Base-by-base conservation (phyloP, 345 rosid genomes). In the Citrus medica region DNA sequence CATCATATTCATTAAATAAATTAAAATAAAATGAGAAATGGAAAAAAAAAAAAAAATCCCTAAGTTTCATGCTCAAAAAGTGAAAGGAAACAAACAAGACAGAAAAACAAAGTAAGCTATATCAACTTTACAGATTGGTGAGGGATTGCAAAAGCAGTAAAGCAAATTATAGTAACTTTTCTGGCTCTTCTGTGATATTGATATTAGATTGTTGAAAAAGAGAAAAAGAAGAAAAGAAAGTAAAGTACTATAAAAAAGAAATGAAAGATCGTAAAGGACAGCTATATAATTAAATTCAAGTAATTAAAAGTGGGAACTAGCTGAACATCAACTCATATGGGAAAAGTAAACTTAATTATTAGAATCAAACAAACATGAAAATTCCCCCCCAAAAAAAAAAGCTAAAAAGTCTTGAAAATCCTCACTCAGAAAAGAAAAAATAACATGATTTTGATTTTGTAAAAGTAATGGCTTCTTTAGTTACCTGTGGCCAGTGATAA, bases 401-500 rank as follows among this genome's bases (percentile, higher is more conserved):
- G 17, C 72, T 75, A 48, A 65, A 46, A 68, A 67, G 55, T 33
- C 56, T 59, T n/a, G 37, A 65, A 76, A 65, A 42, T 38, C 65
- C 12, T n/a, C 61, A 37, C 37, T 38, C n/a, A 73, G 51, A 65
- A 69, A 37, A 75, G 21, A 48, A 79, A 28, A 62, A 48, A 64
- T 16, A 72, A 59, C 27, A 78, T 77, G 78, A 76, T 82, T 77
- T 58, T 69, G 46, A 48, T 67, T 38, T 58, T 21, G 60, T 67
- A 81, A 80, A 70, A 77, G 35, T 67, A 48, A 40, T 56, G 38
- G 76, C 46, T 64, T 33, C 27, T 56, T 5, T 53, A 35, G 70
- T 71, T 82, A 85, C 90, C 90, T 88, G 87, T 48, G 86, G 86
- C 86, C 84, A 84, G 71, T 83, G 83, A 78, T 85, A 66, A 78